Evolutionary conservation across 306 rosid genomes (phyloP), one percentile per base, ranked within the genome.

Genomic region (Notholithocarpus densiflorus): DNA sequence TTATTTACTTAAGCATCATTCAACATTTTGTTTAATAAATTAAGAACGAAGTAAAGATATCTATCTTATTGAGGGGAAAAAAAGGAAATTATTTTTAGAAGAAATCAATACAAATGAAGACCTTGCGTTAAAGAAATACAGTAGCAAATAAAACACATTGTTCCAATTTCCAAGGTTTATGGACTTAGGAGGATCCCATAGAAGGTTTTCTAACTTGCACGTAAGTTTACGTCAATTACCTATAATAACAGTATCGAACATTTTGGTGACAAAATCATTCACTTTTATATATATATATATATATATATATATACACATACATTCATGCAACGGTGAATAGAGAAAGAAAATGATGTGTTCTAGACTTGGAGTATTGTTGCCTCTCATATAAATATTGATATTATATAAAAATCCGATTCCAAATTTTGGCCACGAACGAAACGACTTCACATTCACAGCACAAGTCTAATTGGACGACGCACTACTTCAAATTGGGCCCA

Each of bases 401-500:
- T 8, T 8, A 21, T 18, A 18, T 59, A 18, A 19, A 59, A 19
- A 19, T n/a, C 26, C 65, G 3, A 59, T 62, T 56, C 29, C 52
- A 43, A 27, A 66, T 32, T 15, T 77, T 62, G 72, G 31, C 66
- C 82, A 56, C 55, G 45, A 40, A 40, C 45, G 45, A 40, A 40
- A 40, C 45, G 31, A 14, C 71, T 27, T 43, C 34, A 2, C 31
- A 20, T 8, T 40, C 18, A 64, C 37, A 24, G 15, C 18, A 9
- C 19, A 55, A 43, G 27, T 48, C 7, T 40, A 71, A 48, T 75
- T 43, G 86, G 82, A 84, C 76, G 64, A 74, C 56, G 78, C 88
- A 88, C 75, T 61, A 72, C 13, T 29, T 45, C 54, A 68, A 68
- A 40, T 18, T 71, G 81, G 85, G 82, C 81, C 81, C 85, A 79